phyloP scores from a whole-genome alignment of 768 basidiomycete genomes.

The Xerocomus potaroensis region DNA sequence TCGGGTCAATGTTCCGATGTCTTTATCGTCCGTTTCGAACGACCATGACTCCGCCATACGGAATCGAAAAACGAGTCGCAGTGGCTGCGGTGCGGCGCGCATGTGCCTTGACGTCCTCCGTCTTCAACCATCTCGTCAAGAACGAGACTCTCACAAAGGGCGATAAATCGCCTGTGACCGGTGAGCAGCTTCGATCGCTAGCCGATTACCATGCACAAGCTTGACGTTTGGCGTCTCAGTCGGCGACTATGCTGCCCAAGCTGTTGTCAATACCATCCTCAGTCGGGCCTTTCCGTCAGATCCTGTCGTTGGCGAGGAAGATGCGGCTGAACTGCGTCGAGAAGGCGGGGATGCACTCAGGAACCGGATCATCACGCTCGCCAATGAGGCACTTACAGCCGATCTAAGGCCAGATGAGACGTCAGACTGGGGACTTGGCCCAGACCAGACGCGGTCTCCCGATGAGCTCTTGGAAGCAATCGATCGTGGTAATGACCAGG shows the following conservation, averaged over 20 bases:
- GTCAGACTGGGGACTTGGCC: conserved; percentile 69
- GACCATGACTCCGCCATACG: conserved; percentile 51
- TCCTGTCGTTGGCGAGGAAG: conserved; percentile 93
- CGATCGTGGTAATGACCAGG: conserved; percentile 73
- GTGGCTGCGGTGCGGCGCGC: conserved; percentile 85
- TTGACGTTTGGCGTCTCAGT: conserved; percentile 42
- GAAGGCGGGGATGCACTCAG: conserved; percentile 43
- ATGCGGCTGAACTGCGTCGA: conserved; percentile 69
- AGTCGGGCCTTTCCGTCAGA: conserved; percentile 74
- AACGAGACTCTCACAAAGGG: conserved; percentile 85
- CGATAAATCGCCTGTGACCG: conserved; percentile 91
- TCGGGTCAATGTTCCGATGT: conserved; percentile 1
- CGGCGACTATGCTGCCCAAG: conserved; percentile 92
- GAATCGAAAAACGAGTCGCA: conserved; percentile 74
- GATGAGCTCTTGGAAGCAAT: conserved; percentile 77
- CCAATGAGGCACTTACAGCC: conserved; percentile 69
- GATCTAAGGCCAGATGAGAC: conserved; percentile 53
- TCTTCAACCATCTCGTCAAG: conserved; percentile 82
- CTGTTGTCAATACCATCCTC: conserved; percentile 83
- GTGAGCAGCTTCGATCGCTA: conserved; percentile 34
- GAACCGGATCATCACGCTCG: conserved; percentile 71
- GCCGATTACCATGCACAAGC: background rate
- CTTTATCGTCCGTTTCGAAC: background rate
- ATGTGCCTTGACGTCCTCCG: conserved; percentile 74
- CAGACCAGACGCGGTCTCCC: conserved; percentile 46